phyloP scores from a whole-genome alignment of 306 rosid species.

The Dryas octopetala region DNA sequence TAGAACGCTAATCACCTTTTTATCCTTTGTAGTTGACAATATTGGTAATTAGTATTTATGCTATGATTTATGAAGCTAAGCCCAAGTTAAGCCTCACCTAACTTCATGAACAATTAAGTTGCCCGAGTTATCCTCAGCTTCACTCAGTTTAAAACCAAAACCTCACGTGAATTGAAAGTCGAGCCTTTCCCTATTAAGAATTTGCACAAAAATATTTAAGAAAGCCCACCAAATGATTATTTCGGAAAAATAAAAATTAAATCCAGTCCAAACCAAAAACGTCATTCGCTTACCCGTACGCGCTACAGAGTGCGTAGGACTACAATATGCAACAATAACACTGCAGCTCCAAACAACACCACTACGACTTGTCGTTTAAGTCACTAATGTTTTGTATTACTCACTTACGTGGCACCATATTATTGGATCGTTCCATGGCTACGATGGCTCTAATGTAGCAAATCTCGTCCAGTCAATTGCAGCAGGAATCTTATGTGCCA shows the following conservation, averaged over 20 bases:
- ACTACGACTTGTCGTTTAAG: constrained; percentile 2
- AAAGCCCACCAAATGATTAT: constrained; percentile 9
- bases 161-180: constrained; percentile 28
- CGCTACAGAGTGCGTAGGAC: constrained; percentile 28
- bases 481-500: constrained; percentile 45
- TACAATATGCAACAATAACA: not conserved
- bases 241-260: not conserved
- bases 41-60: not conserved
- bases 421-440: fast-evolving
- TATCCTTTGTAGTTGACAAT: not conserved
- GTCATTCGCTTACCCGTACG: constrained; percentile 26
- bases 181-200: constrained; percentile 12
- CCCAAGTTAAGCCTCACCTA: constrained; percentile 1
- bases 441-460: not conserved
- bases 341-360: not conserved
- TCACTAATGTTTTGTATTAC: not conserved
- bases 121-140: not conserved
- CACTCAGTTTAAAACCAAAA: constrained; percentile 3
- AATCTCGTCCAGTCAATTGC: not conserved
- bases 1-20: not conserved
- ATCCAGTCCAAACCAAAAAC: constrained; percentile 8
- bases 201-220: not conserved
- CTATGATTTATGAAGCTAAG: not conserved
- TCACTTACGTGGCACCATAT: constrained; percentile 1
- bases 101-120: not conserved